Conservation (phyloP, 768 basidiomycete species). For the Termitomyces sp. region DNA sequence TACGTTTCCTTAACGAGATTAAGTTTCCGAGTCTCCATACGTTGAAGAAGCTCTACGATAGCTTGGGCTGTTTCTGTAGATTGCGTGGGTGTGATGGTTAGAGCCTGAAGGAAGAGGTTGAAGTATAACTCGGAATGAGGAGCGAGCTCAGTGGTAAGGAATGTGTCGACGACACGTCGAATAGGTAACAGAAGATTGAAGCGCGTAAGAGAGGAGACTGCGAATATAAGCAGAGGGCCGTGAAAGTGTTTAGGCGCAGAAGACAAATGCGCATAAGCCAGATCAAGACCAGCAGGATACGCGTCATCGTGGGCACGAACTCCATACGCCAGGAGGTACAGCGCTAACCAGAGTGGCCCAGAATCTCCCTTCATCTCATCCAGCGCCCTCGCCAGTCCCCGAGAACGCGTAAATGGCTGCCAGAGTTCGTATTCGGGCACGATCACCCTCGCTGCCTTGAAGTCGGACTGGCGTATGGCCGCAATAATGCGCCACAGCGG, state of each 20-base stretch:
- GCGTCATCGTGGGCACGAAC: slow-evolving; percentile 43
- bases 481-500: slow-evolving; percentile 39
- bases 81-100: slow-evolving; percentile 36
- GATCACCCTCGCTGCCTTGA: slow-evolving; percentile 25
- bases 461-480: slow-evolving; percentile 23
- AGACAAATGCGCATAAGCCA: slow-evolving; percentile 37
- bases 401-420: slow-evolving; percentile 25
- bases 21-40: slow-evolving; percentile 44
- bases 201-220: slow-evolving; percentile 43
- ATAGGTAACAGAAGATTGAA: slow-evolving; percentile 45
- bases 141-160: slow-evolving; percentile 30
- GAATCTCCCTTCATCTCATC: background rate
- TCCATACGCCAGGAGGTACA: slow-evolving; percentile 44
- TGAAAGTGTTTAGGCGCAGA: slow-evolving; percentile 25
- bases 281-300: slow-evolving; percentile 32
- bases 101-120: slow-evolving; percentile 50
- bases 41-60: slow-evolving; percentile 34
- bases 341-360: slow-evolving; percentile 50
- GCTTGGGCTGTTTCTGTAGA: slow-evolving; percentile 34
- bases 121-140: slow-evolving; percentile 29
- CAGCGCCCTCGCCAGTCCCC: background rate
- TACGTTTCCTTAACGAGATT: slow-evolving; percentile 37
- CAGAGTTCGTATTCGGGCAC: slow-evolving; percentile 35
- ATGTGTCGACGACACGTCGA: slow-evolving; percentile 36
- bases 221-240: slow-evolving; percentile 41